A percentile compares a stretch with the other conserved stretches of the same genome.
Evolutionary conservation across 78 protist species (phyloP).

Genomic region (Protostelium mycophagum): DNA sequence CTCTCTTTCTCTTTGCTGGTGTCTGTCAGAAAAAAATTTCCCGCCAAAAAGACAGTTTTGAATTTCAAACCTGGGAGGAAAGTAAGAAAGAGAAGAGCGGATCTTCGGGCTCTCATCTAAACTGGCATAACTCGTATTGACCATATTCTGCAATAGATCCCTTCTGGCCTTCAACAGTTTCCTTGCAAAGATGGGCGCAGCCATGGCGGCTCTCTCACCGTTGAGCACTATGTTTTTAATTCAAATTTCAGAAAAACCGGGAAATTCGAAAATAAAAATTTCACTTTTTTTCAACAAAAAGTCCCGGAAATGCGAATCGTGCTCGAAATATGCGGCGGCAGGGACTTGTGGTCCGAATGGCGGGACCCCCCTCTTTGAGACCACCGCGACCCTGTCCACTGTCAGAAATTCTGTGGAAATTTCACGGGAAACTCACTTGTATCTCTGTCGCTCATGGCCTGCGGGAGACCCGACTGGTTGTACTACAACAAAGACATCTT

Average conservation of each 20-base stretch:
- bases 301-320: slow-evolving; percentile 34
- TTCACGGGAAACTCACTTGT: background rate
- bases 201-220: background rate
- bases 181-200: background rate
- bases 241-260: background rate
- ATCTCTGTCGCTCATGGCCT: background rate
- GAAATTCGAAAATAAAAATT: background rate
- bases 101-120: background rate
- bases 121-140: background rate
- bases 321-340: slow-evolving; percentile 37
- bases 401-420: background rate
- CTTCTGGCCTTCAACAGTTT: background rate
- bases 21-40: background rate
- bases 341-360: slow-evolving; percentile 39
- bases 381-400: slow-evolving; percentile 21
- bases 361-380: slow-evolving; percentile 47
- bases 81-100: background rate
- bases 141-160: background rate
- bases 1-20: too few relatives aligned
- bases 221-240: background rate
- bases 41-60: background rate
- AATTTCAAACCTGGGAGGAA: background rate
- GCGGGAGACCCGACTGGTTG: background rate
- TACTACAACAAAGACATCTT: background rate
- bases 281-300: slow-evolving; percentile 40